A percentile compares a stretch with the other conserved stretches of the same genome.
These are phyloP conservation scores for Coriaria nepalensis DNA, from an alignment of 306 rosid genomes.

Conservation along the genomic window DNA sequence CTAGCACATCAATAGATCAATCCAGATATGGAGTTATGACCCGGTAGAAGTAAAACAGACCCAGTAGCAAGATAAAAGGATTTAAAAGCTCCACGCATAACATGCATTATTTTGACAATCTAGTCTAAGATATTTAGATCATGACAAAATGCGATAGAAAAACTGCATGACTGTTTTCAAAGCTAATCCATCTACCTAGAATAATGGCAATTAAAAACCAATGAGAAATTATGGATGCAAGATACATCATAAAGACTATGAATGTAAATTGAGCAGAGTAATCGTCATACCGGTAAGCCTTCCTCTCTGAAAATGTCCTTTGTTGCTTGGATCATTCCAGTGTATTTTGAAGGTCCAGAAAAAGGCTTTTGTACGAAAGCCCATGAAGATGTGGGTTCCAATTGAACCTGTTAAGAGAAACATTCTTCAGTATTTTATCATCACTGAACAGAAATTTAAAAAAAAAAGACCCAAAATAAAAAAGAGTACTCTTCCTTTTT, in stretches of 20 bases:
- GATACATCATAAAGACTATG: slow-evolving; percentile 2
- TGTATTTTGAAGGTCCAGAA: slow-evolving; percentile 57
- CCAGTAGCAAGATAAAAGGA: no score
- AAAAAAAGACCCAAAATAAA: background rate
- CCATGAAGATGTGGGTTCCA: slow-evolving; percentile 86
- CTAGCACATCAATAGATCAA: no score
- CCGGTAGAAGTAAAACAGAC: no score
- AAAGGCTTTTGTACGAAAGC: slow-evolving; percentile 42
- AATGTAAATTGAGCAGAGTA: slow-evolving; percentile 4
- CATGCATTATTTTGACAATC: no score
- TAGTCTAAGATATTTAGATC: no score
- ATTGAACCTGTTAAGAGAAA: slow-evolving; percentile 53
- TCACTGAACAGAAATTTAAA: background rate
- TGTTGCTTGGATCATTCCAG: slow-evolving; percentile 86
- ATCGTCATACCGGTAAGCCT: slow-evolving; percentile 49
- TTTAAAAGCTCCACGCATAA: no score
- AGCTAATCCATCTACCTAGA: no score
- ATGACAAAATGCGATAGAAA: no score
- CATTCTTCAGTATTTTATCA: slow-evolving; percentile 10
- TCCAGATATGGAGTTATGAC: no score
- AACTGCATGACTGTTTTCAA: no score
- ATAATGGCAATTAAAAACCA: no score
- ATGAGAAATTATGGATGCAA: background rate
- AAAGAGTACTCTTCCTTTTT: no score
- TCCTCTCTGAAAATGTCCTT: slow-evolving; percentile 86